Conservation (phyloP, 192 early-diverging fungal species). For the Mortierella claussenii region DNA sequence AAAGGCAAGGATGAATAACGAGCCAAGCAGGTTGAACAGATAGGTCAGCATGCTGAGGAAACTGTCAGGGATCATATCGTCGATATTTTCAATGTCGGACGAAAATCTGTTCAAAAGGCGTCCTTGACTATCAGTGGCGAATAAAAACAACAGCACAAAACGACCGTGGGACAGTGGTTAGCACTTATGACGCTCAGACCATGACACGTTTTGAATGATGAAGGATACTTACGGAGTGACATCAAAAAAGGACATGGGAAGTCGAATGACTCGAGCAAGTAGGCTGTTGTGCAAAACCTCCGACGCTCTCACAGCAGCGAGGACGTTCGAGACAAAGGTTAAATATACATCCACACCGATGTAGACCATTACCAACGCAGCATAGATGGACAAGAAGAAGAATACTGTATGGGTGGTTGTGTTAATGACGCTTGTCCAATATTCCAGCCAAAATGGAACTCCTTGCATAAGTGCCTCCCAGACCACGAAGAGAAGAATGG, state of each 20-base stretch:
- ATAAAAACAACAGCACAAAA: neutral
- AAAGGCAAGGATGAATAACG: conserved; percentile 62
- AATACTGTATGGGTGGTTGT: conserved; percentile 8
- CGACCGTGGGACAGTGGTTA: too few relatives aligned
- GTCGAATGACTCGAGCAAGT: conserved; percentile 58
- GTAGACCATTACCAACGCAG: neutral
- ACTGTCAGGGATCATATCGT: conserved; percentile 65
- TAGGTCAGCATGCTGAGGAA: conserved; percentile 53
- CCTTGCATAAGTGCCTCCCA: conserved; percentile 19
- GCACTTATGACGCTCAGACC: too few relatives aligned
- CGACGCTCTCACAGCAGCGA: conserved; percentile 8
- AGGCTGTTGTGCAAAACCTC: conserved; percentile 18
- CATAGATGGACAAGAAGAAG: conserved; percentile 27
- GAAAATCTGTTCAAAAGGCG: conserved; percentile 84
- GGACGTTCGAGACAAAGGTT: conserved; percentile 10
- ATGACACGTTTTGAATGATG: too few relatives aligned
- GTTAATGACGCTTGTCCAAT: conserved; percentile 13
- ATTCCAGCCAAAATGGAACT: conserved; percentile 27
- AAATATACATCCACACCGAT: conserved; percentile 20
- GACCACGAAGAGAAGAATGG: conserved; percentile 2
- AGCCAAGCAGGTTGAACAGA: conserved; percentile 64
- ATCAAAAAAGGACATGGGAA: conserved; percentile 72
- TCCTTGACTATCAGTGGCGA: conserved; percentile 12
- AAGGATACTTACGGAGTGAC: conserved; percentile 61
- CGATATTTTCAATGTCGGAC: conserved; percentile 83